Base-by-base conservation (phyloP, 805 yeast genomes). In the Cyberlindnera nakhonratchasimensis region DNA sequence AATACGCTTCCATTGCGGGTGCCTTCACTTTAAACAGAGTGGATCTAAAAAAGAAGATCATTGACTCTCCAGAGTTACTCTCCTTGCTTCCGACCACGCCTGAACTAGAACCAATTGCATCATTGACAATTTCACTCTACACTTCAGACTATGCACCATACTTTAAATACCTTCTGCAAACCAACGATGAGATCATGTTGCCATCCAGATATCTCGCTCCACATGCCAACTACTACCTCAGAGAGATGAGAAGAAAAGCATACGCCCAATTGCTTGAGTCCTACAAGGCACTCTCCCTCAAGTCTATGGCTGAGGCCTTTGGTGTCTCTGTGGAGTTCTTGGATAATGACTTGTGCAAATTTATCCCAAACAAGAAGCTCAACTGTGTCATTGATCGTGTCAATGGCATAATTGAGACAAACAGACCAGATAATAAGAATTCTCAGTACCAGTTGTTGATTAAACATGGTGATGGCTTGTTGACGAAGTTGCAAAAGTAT, bases 381-480 rank as follows among this genome's bases (percentile, higher is more conserved):
- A 91, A 90, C 67, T 93, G 99, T 68, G 90, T 93, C 39, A 88
- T 93, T 59, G 99, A 93, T 63, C 79, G 87, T 59, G 98, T 93
- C 39, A 87, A 89, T 63, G 98, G 95, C 12, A 87, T 93, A 47
- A 86, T 93, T 50, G 95, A 87, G 63, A 93, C 99, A 14, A 93
- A 89, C 65, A 77, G 98, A 53, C 96, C 97, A 2, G 99, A 93
- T 63, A 89, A 85, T 68, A 93, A 93, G 67, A 91, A 93, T 61
- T 85, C 87, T 43, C 98, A 91, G 67, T 93, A 90, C 64, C 96
- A 89, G 61, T 65, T 72, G 49, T 74, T 93, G 57, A 81, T 93
- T 57, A 89, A 87, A 65, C 95, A 84, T 61, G 98, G 99, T 49
- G 99, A 93, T 60, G 79, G 82, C 2, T 72, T 93, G 56, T 77